Percentiles rank a stretch among this genome's conserved stretches.
Evolutionary conservation across 805 yeast species (phyloP).

Genomic region (Ogataea populi-albae): DNA sequence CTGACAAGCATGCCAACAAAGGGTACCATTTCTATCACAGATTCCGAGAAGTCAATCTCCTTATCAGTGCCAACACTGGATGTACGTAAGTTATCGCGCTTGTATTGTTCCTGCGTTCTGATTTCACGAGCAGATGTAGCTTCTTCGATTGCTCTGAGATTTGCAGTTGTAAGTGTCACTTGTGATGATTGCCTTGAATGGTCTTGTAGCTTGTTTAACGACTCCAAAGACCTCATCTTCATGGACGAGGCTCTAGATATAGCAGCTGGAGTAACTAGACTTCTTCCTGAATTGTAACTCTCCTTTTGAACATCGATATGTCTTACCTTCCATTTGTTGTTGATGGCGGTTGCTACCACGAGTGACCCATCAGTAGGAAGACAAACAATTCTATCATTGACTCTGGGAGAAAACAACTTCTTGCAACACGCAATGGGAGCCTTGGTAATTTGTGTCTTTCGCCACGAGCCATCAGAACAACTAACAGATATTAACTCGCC

Average conservation of each 20-base stretch:
- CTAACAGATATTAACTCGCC: constrained; percentile 51
- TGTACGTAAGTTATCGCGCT: too few relatives aligned
- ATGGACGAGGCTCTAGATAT: constrained; percentile 29
- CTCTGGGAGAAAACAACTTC: constrained; percentile 65
- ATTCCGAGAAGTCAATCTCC: constrained; percentile 13
- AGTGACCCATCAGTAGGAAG: constrained; percentile 48
- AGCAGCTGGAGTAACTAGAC: constrained; percentile 38
- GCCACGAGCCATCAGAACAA: constrained; percentile 46
- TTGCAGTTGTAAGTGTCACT: constrained; percentile 9
- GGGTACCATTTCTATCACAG: constrained; percentile 52
- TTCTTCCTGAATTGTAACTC: constrained; percentile 42
- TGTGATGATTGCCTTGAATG: constrained; percentile 12
- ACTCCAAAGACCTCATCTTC: constrained; percentile 18
- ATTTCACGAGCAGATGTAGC: too few relatives aligned
- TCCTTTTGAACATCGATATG: constrained; percentile 46
- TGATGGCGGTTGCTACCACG: constrained; percentile 61
- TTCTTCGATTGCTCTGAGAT: background rate
- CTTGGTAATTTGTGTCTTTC: constrained; percentile 31
- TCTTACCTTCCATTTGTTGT: constrained; percentile 62
- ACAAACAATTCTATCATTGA: constrained; percentile 67
- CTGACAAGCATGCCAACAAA: constrained; percentile 74
- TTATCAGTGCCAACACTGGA: too few relatives aligned
- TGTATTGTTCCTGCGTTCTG: too few relatives aligned
- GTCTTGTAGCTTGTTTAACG: constrained; percentile 11
- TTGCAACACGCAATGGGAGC: constrained; percentile 48